These are phyloP conservation scores for Aspergillus asperescens DNA, from an alignment of 495 filamentous ascomycete genomes.

Conservation along the genomic window DNA sequence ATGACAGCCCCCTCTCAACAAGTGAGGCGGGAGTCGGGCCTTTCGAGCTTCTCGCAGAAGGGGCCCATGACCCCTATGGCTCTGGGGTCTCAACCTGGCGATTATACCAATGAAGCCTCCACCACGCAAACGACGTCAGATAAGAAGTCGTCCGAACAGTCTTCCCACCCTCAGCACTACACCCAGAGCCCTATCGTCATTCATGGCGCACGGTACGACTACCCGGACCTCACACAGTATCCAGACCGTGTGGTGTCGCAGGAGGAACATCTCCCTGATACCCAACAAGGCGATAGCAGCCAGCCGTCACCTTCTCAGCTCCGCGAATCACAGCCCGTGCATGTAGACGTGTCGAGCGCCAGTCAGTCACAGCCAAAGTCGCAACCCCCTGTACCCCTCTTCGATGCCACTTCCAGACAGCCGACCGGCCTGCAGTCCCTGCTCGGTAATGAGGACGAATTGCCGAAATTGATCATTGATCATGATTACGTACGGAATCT, in stretches of 20 bases:
- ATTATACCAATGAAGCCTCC: slow-evolving; percentile 79
- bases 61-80: slow-evolving; percentile 70
- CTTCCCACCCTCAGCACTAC: slow-evolving; percentile 45
- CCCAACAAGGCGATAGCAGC: slow-evolving; percentile 41
- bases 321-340: slow-evolving; percentile 17
- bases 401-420: slow-evolving; percentile 33
- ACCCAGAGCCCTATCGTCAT: slow-evolving; percentile 51
- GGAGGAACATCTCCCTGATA: slow-evolving; percentile 44
- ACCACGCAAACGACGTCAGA: slow-evolving; percentile 74
- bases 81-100: slow-evolving; percentile 66
- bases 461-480: slow-evolving; percentile 51
- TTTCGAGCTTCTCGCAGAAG: slow-evolving; percentile 58
- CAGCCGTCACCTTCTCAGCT: slow-evolving; percentile 30
- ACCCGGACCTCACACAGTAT: slow-evolving; percentile 36
- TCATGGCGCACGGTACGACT: slow-evolving; percentile 29
- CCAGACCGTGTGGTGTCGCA: slow-evolving; percentile 40
- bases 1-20: slow-evolving; percentile 50
- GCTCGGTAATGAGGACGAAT: slow-evolving; percentile 44
- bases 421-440: slow-evolving; percentile 35
- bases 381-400: slow-evolving; percentile 46
- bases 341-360: slow-evolving; percentile 24
- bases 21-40: slow-evolving; percentile 44
- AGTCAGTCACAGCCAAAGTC: slow-evolving; percentile 40
- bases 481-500: slow-evolving; percentile 49
- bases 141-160: slow-evolving; percentile 58